Base-by-base conservation (phyloP, 2,329 filamentous ascomycete genomes). In the Nothomitra cinnamomea region DNA sequence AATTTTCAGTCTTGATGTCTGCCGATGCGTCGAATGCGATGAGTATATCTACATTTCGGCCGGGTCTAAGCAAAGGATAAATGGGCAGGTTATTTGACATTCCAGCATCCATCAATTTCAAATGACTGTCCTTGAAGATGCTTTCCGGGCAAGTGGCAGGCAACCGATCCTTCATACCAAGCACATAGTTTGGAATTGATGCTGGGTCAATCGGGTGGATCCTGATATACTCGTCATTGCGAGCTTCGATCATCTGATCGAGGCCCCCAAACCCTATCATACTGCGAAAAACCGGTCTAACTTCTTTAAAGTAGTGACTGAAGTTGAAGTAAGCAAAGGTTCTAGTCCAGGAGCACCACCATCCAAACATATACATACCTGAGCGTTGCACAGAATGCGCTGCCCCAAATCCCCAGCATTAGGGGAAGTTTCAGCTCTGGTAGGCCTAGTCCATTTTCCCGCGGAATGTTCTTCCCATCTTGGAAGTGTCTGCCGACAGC, bases 1-100 rank as follows among this genome's bases (percentile, higher is more conserved):
- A 98, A 63, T 98, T 96, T 62, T 95, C 89, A 4, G 85, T 86
- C 64, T 84, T 87, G 56, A 95, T 86, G 60, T 98, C 92, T 19
- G 89, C 89, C 1, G 87, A 94, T 2, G 88, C 88, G 65, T 98
- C 92, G 65, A 98, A 98, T 2, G 89, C 87, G 47, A 98, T 78
- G 47, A 96, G 72, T 43, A 98, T 76, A 61, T 98, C 92, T 4
- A 98, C 83, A 54, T 94, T 78, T 36, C 92, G 78, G 1, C 89
- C 90, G 0, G 87, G 87, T 10, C 92, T 81, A 17, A 98, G 79
- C 2, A 96, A 76, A 0, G 92, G 92, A 64, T 98, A 98, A 42
- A 96, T 89, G 1, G 92, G 92, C 7, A 98, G 73, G 63, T 98
- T 98, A 65, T 98, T 96, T 58, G 86, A 94, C 92, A 98, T 98